phyloP scores from a whole-genome alignment of 108 stramenopile species.

The Mediolabrus comicus region DNA sequence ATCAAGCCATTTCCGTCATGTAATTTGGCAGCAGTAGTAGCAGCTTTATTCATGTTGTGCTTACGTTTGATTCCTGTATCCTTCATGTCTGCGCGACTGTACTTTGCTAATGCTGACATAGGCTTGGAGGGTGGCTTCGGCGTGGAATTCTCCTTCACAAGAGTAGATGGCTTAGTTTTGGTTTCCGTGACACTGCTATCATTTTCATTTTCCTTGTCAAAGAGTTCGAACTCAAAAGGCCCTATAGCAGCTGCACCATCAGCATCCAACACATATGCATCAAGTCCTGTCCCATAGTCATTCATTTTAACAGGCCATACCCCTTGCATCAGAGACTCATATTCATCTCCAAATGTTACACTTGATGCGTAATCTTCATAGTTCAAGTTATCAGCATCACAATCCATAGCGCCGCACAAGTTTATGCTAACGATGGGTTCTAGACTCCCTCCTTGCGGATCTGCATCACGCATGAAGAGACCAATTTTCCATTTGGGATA shows the following conservation, averaged over 20 bases:
- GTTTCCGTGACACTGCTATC: neutral
- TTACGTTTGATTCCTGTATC: neutral
- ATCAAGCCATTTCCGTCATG: neutral
- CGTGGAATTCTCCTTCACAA: neutral
- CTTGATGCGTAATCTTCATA: neutral
- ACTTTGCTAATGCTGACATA: neutral
- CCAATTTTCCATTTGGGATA: constrained; percentile 16
- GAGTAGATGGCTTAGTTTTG: neutral
- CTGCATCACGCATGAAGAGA: constrained; percentile 26
- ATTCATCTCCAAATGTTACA: constrained; percentile 10
- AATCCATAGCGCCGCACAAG: constrained; percentile 4
- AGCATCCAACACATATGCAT: constrained; percentile 16
- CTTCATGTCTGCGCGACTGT: neutral
- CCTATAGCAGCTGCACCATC: constrained; percentile 15
- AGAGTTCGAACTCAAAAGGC: constrained; percentile 16
- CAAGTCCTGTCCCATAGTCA: constrained; percentile 6
- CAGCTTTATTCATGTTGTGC: neutral
- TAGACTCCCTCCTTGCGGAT: constrained; percentile 17
- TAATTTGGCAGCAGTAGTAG: neutral
- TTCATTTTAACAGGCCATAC: constrained; percentile 11
- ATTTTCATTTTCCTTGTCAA: neutral
- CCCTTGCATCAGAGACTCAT: neutral
- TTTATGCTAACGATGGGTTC: constrained; percentile 12
- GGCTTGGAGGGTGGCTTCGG: neutral
- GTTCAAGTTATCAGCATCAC: neutral